phyloP scores from a whole-genome alignment of 2,329 filamentous ascomycete species.

The Ophiostoma triangulosporum region DNA sequence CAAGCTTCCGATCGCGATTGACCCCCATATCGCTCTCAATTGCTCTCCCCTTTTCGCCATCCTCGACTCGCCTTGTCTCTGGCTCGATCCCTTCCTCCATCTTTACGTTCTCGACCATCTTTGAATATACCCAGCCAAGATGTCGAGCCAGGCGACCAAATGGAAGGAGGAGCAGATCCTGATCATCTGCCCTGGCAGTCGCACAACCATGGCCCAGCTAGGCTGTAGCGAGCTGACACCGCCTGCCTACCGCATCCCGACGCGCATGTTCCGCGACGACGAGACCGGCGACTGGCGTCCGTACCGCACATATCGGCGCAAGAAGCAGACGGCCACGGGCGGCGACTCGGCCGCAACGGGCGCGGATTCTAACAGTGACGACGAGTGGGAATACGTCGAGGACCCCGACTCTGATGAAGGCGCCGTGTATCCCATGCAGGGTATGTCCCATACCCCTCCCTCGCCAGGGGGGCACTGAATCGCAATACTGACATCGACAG shows the following conservation, averaged over 20 bases:
- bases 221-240: conserved; percentile 85
- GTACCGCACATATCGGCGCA: conserved; percentile 59
- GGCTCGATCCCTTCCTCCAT: neutral
- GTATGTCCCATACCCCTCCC: neutral
- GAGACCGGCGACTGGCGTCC: conserved; percentile 65
- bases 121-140: conserved; percentile 16
- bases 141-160: conserved; percentile 44
- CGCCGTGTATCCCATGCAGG: conserved; percentile 67
- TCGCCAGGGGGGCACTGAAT: neutral
- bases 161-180: conserved; percentile 53
- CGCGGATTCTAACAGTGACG: conserved; percentile 18
- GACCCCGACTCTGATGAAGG: conserved; percentile 78
- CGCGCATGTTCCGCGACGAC: conserved; percentile 84
- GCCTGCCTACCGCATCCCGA: conserved; percentile 72
- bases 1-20: neutral
- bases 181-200: conserved; percentile 70
- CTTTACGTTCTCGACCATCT: neutral
- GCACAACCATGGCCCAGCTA: conserved; percentile 80
- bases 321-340: conserved; percentile 24
- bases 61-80: neutral
- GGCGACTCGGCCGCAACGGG: neutral
- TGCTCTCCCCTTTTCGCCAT: neutral
- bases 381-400: conserved; percentile 65
- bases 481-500: conserved; percentile 20
- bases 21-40: neutral